Conservation (phyloP, 345 rosid species). For the Gossypium turneri region DNA sequence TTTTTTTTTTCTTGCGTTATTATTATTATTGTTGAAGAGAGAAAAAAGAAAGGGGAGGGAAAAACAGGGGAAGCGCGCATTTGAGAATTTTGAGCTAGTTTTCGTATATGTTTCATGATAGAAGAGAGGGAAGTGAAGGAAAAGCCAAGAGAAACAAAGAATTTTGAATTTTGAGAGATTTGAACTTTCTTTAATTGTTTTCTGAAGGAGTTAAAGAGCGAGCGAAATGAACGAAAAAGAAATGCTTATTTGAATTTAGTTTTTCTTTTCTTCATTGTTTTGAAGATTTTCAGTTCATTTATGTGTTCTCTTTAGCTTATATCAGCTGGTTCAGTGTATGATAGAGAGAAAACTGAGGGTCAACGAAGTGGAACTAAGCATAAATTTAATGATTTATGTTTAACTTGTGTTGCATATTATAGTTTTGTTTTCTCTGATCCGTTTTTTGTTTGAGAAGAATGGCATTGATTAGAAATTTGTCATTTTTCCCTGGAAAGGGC, state of each 20-base stretch:
- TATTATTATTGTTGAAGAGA: not conserved
- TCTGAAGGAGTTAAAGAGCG: not conserved
- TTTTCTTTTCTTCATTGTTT: not conserved
- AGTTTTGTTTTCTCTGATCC: not conserved
- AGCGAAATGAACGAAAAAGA: not conserved
- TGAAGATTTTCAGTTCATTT: not conserved
- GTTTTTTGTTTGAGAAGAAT: not conserved
- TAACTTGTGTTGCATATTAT: not conserved
- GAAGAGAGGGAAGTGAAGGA: not conserved
- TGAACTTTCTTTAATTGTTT: not conserved
- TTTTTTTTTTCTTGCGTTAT: not conserved
- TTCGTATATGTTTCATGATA: not conserved
- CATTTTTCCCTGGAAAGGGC: not conserved
- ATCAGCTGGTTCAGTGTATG: not conserved
- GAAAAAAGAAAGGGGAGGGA: not conserved
- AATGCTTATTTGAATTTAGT: not conserved
- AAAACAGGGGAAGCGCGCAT: not conserved
- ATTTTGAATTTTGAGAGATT: not conserved
- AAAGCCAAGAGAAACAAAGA: not conserved
- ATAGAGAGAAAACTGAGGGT: not conserved
- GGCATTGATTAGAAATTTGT: conserved; percentile 3
- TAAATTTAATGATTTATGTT: not conserved
- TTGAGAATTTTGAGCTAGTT: not conserved
- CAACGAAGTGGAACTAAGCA: not conserved
- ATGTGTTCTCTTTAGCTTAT: not conserved